These are phyloP conservation scores for Rhododendron simsii DNA, from an alignment of 148 eudicot species.

Conservation along the genomic window DNA sequence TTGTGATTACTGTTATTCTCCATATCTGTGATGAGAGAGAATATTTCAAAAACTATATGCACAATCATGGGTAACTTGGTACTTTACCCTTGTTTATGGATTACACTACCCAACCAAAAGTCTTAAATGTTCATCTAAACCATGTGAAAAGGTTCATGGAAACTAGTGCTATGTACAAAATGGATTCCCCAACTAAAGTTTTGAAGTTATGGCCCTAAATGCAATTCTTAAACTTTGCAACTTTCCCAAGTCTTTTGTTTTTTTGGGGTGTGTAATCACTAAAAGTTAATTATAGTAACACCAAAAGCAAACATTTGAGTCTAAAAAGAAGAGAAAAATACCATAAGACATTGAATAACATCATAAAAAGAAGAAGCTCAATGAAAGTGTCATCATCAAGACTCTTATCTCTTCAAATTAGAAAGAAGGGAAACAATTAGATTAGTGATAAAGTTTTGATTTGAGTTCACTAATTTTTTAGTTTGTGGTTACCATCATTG, in stretches of 20 bases:
- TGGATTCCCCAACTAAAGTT: neutral
- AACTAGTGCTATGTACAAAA: constrained; percentile 1
- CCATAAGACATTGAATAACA: constrained; percentile 16
- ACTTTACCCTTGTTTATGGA: neutral
- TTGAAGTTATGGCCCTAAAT: constrained; percentile 4
- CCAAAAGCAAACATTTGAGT: neutral
- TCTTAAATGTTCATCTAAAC: neutral
- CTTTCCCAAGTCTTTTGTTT: constrained; percentile 2
- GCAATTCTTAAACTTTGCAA: constrained; percentile 3
- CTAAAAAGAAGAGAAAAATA: constrained; percentile 15
- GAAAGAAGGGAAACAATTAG: neutral
- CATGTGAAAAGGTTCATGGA: neutral
- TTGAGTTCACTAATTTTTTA: neutral
- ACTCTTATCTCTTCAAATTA: constrained; percentile 19
- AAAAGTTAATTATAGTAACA: neutral
- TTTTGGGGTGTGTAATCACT: neutral
- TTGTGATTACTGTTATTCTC: neutral
- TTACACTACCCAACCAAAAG: constrained; percentile 1
- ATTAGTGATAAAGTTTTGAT: neutral
- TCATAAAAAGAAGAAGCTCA: constrained; percentile 15
- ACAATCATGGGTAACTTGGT: neutral
- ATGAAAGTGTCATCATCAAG: constrained; percentile 16
- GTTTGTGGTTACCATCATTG: constrained; percentile 2
- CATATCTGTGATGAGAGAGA: neutral
- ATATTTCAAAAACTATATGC: neutral